phyloP scores from a whole-genome alignment of 176 grass and related monocot genomes.

The Zoysia japonica region DNA sequence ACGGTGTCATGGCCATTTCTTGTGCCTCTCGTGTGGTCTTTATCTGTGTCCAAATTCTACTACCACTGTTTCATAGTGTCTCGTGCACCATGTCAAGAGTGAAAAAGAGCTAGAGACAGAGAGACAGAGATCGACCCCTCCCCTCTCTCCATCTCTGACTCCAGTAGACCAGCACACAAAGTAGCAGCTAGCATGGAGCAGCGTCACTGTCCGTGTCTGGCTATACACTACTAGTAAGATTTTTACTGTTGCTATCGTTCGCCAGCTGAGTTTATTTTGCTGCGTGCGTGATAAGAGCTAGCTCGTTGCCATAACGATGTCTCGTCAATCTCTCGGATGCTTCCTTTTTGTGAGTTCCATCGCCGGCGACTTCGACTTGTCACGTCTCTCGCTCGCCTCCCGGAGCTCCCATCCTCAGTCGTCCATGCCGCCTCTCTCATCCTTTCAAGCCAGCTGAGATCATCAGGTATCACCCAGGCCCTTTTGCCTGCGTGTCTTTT shows the following conservation, averaged over 20 bases:
- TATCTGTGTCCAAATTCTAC: slow-evolving; percentile 54
- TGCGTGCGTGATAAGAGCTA: slow-evolving; percentile 9
- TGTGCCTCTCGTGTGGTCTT: slow-evolving; percentile 55
- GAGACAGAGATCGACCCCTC: too few relatives aligned
- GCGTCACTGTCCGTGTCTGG: neutral
- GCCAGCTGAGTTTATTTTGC: slow-evolving; percentile 25
- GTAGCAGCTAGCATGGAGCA: neutral
- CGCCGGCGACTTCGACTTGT: slow-evolving; percentile 32
- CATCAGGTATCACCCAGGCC: neutral
- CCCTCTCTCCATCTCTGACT: neutral
- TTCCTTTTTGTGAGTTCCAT: slow-evolving; percentile 62
- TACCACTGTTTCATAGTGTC: slow-evolving; percentile 63
- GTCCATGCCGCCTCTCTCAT: slow-evolving; percentile 19
- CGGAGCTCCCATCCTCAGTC: neutral
- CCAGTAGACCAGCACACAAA: neutral
- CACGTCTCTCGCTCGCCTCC: slow-evolving; percentile 25
- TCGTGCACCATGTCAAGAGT: slow-evolving; percentile 55
- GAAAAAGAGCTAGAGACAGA: slow-evolving; percentile 24
- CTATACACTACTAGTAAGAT: slow-evolving; percentile 10
- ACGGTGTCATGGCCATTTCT: slow-evolving; percentile 44
- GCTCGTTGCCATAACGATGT: slow-evolving; percentile 25
- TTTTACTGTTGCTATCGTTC: slow-evolving; percentile 18
- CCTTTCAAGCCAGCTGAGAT: slow-evolving; percentile 30
- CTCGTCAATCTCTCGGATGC: slow-evolving; percentile 47
- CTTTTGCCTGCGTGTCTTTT: slow-evolving; percentile 51